Percentiles rank a stretch among this genome's conserved stretches.
These are phyloP conservation scores for Salvia splendens DNA, from an alignment of 257 asterid genomes.

Conservation along the genomic window DNA sequence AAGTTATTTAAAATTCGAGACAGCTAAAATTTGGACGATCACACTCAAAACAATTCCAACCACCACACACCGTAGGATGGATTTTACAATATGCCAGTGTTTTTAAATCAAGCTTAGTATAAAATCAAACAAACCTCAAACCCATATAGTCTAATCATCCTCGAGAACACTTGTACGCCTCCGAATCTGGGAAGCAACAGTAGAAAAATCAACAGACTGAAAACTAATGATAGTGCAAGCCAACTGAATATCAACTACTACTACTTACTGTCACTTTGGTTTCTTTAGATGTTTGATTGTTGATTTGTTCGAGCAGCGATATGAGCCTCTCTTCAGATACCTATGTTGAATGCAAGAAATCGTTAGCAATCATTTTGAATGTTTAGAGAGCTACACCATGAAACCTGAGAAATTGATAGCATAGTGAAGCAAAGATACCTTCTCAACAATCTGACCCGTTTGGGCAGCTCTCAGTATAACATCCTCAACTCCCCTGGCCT, in stretches of 20 bases:
- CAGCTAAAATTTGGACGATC: neutral
- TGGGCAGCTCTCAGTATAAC: conserved; percentile 86
- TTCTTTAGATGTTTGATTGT: conserved; percentile 84
- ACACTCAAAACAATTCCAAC: conserved; percentile 2
- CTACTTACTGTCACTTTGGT: conserved; percentile 94
- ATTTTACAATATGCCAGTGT: conserved; percentile 12
- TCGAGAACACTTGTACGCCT: conserved; percentile 87
- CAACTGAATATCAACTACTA: neutral
- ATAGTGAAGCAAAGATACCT: conserved; percentile 45
- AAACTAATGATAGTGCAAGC: neutral
- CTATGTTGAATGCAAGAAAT: conserved; percentile 37
- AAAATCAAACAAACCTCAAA: conserved; percentile 1
- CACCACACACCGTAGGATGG: conserved; percentile 10
- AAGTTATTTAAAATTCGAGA: neutral
- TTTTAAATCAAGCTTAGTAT: neutral
- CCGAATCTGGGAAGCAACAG: conserved; percentile 56
- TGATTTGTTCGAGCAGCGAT: conserved; percentile 91
- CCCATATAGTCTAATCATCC: conserved; percentile 56
- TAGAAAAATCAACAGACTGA: neutral
- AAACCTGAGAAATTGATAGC: neutral
- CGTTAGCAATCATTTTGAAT: neutral
- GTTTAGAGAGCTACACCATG: neutral
- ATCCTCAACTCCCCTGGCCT: conserved; percentile 98
- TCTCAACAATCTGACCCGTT: conserved; percentile 81
- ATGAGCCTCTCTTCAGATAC: conserved; percentile 93